phyloP scores from a whole-genome alignment of 2,329 filamentous ascomycete species.

The Stemphylium beticola region DNA sequence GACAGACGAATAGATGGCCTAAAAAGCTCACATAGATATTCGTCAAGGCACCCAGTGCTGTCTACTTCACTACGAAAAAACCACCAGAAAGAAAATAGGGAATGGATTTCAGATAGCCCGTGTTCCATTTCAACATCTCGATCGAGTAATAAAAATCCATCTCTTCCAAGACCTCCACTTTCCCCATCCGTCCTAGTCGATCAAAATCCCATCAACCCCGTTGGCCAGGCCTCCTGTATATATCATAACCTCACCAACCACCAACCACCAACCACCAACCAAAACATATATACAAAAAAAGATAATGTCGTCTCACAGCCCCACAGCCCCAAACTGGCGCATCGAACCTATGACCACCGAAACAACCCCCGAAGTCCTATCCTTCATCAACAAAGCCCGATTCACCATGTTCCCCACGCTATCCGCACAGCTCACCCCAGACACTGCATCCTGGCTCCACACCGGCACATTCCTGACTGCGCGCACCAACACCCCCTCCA shows the following conservation, averaged over 20 bases:
- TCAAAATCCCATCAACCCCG: background rate
- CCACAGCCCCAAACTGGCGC: background rate
- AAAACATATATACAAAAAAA: too few species aligned
- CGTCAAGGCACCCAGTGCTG: too few species aligned
- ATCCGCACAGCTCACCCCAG: background rate
- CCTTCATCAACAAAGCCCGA: slow-evolving; percentile 16
- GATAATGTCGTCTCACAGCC: background rate
- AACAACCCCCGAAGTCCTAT: background rate
- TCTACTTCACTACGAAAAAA: too few species aligned
- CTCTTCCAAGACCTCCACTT: background rate
- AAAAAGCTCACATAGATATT: too few species aligned
- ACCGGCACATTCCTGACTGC: slow-evolving; percentile 4
- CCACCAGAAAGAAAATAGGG: background rate
- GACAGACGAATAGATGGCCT: too few species aligned
- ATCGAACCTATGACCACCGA: slow-evolving; percentile 7
- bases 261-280: background rate
- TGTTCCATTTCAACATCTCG: too few species aligned
- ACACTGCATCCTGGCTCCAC: slow-evolving; percentile 1
- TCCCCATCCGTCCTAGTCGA: background rate
- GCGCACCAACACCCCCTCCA: background rate
- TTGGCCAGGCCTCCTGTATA: background rate
- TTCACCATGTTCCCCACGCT: slow-evolving; percentile 1
- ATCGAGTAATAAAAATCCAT: background rate
- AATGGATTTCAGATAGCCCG: background rate
- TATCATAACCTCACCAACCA: background rate